Conservation (phyloP, 2,329 filamentous ascomycete genomes). For the Ophiostoma sp. region DNA sequence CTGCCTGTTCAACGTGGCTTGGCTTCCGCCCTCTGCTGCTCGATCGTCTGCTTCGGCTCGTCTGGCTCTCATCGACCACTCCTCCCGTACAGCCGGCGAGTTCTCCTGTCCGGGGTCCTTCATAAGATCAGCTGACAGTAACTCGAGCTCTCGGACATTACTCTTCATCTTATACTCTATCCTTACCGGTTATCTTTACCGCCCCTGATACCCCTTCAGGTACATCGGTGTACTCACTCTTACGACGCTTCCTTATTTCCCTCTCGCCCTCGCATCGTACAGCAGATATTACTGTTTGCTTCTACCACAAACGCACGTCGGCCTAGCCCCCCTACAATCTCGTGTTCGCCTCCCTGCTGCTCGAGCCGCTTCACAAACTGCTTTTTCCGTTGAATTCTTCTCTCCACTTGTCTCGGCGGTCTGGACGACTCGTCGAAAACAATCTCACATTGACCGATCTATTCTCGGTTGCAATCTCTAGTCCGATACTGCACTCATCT, state of each 20-base stretch:
- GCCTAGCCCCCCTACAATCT: too few species aligned
- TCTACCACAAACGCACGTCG: too few species aligned
- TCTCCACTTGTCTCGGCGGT: too few species aligned
- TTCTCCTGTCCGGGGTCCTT: slow-evolving; percentile 9
- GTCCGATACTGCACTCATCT: neutral
- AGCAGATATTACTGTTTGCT: too few species aligned
- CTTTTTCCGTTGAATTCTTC: neutral
- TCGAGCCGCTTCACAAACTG: neutral
- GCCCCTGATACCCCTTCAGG: slow-evolving; percentile 5
- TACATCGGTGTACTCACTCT: neutral
- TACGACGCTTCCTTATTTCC: neutral
- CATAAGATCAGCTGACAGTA: neutral
- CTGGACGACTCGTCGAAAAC: neutral
- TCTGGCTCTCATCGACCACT: slow-evolving; percentile 13
- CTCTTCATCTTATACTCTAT: neutral
- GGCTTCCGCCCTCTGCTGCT: neutral
- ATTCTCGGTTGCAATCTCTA: neutral
- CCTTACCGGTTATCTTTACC: slow-evolving; percentile 8
- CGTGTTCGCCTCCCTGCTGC: neutral
- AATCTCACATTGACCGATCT: neutral
- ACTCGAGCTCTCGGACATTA: slow-evolving; percentile 4
- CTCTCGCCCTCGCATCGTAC: too few species aligned
- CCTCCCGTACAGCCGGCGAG: slow-evolving; percentile 14
- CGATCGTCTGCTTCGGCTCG: neutral
- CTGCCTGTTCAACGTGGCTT: neutral